These are phyloP conservation scores for Phytopythium sindhum DNA, from an alignment of 352 stramenopile genomes.

Conservation along the genomic window DNA sequence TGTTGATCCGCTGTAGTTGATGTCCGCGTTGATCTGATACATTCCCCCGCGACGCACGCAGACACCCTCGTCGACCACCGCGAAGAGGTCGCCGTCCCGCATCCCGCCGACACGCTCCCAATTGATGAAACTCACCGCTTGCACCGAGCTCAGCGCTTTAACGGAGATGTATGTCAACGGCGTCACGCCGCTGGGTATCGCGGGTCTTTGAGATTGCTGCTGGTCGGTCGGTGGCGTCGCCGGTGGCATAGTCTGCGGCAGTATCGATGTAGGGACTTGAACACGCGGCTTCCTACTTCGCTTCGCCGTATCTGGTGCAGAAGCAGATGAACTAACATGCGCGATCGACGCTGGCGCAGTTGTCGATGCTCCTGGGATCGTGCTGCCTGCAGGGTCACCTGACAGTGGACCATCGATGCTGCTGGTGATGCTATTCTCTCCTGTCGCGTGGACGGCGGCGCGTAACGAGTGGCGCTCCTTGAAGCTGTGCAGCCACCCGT, in stretches of 20 bases:
- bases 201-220: background rate
- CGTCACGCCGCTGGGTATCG: conserved; percentile 1
- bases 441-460: conserved; percentile 9
- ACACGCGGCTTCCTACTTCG: background rate
- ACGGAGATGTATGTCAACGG: conserved; percentile 25
- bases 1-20: conserved; percentile 15
- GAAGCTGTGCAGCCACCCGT: conserved; percentile 44
- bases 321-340: background rate
- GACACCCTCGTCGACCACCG: conserved; percentile 25
- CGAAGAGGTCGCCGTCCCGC: conserved; percentile 17
- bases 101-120: conserved; percentile 23
- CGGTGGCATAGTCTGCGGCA: background rate
- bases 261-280: background rate
- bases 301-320: background rate
- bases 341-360: background rate
- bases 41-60: conserved; percentile 14
- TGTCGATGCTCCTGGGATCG: too few species aligned
- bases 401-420: background rate
- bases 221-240: background rate
- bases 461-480: conserved; percentile 33
- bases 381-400: background rate
- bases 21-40: conserved; percentile 36
- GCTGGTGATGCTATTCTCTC: background rate
- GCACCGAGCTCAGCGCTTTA: conserved; percentile 14
- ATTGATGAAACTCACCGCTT: conserved; percentile 19